Evolutionary conservation across 2,329 filamentous ascomycete genomes (phyloP).

Genomic region (Blastomyces parvus): DNA sequence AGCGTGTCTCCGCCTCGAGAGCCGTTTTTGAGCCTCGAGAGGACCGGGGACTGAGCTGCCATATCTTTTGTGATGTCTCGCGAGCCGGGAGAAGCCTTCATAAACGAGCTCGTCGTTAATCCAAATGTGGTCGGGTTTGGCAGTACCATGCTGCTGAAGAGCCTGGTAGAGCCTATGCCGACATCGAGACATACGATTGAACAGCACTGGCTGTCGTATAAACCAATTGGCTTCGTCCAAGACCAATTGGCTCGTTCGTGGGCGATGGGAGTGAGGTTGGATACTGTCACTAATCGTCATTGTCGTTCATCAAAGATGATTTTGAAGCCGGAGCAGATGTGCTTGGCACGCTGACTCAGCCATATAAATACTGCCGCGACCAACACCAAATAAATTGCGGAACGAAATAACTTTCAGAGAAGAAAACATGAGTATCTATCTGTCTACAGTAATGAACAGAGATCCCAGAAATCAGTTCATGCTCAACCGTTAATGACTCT

Average conservation of each 20-base stretch:
- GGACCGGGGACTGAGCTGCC: constrained; percentile 54
- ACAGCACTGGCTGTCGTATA: constrained; percentile 13
- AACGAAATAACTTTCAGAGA: not conserved
- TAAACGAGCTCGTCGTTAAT: constrained; percentile 38
- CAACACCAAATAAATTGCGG: too few species aligned
- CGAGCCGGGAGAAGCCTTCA: constrained; percentile 41
- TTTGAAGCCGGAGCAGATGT: not conserved
- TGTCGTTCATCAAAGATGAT: not conserved
- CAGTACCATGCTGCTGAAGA: constrained; percentile 21
- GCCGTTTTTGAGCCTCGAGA: constrained; percentile 50
- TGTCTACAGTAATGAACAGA: too few species aligned
- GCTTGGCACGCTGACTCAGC: constrained; percentile 5
- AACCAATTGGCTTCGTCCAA: not conserved
- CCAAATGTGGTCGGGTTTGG: constrained; percentile 33
- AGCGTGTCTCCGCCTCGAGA: constrained; percentile 48
- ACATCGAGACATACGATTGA: constrained; percentile 33
- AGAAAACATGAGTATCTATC: too few species aligned
- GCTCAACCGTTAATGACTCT: not conserved
- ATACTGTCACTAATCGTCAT: not conserved
- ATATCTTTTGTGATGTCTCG: constrained; percentile 42
- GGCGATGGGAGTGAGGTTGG: not conserved
- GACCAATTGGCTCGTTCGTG: not conserved
- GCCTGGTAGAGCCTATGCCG: constrained; percentile 35
- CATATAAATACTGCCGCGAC: not conserved
- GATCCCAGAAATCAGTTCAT: too few species aligned